A percentile compares a stretch with the other conserved stretches of the same genome.
phyloP scores from a whole-genome alignment of 495 filamentous ascomycete species.

The Paragyromitra xinjiangensis region DNA sequence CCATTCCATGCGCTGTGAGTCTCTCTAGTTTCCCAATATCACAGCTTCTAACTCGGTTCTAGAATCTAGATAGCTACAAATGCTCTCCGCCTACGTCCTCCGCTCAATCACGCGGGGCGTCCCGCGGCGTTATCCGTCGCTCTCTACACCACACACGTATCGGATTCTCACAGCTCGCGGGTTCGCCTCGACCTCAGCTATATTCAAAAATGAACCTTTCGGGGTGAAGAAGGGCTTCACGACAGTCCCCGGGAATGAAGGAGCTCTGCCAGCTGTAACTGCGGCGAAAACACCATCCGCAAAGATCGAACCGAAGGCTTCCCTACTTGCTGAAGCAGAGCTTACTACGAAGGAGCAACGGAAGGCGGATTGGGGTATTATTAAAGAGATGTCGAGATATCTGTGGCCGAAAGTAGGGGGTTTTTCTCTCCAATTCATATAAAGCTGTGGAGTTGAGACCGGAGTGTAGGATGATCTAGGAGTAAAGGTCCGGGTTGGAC shows the following conservation, averaged over 20 bases:
- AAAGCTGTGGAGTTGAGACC: conserved; percentile 21
- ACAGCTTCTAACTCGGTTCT: not conserved
- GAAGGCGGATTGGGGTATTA: conserved; percentile 97
- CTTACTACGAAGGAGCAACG: conserved; percentile 80
- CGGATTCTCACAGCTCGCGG: conserved; percentile 23
- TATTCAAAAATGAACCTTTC: not conserved
- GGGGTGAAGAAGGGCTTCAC: not conserved
- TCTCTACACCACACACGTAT: not conserved
- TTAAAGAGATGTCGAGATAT: conserved; percentile 96
- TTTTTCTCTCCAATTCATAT: not conserved
- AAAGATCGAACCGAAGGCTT: not conserved
- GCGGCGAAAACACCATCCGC: not conserved
- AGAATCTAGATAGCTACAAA: conserved; percentile 7
- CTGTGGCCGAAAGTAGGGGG: conserved; percentile 86
- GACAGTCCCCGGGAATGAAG: not conserved
- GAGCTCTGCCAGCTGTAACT: not conserved
- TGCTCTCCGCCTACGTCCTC: conserved; percentile 50
- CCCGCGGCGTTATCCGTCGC: conserved; percentile 17
- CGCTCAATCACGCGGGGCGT: conserved; percentile 47
- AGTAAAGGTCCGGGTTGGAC: conserved; percentile 82
- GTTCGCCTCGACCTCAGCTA: conserved; percentile 23
- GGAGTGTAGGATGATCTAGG: conserved; percentile 71
- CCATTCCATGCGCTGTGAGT: too few species aligned
- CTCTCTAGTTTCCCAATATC: not conserved
- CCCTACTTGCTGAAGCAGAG: conserved; percentile 45